These are phyloP conservation scores for Tanacetum coccineum DNA, from an alignment of 129 eudicot genomes.

Conservation along the genomic window DNA sequence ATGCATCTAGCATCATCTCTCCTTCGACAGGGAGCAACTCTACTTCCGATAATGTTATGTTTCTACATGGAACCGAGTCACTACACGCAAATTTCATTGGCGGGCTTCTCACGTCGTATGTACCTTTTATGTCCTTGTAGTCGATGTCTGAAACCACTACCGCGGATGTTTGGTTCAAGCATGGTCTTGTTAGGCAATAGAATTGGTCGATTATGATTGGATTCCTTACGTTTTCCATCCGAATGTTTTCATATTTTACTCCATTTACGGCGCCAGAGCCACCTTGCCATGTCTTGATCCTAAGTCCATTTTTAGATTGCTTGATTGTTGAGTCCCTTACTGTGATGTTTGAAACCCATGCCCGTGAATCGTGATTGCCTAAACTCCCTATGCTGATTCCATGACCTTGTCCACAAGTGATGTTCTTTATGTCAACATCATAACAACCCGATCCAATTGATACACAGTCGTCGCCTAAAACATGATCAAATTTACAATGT, in stretches of 20 bases:
- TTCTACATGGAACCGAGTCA: constrained; percentile 51
- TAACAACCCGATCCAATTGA: constrained; percentile 69
- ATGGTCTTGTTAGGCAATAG: constrained; percentile 37
- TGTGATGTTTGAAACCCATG: constrained; percentile 59
- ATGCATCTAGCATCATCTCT: constrained; percentile 36
- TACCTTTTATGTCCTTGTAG: constrained; percentile 44
- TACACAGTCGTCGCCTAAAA: constrained; percentile 82
- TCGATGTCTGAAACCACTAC: constrained; percentile 31
- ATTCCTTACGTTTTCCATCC: constrained; percentile 54
- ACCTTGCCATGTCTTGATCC: constrained; percentile 76
- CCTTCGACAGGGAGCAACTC: constrained; percentile 52
- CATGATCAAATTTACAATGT: background rate
- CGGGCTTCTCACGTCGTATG: constrained; percentile 43
- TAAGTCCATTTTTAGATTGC: constrained; percentile 51
- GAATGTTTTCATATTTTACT: constrained; percentile 35
- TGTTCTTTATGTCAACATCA: constrained; percentile 63
- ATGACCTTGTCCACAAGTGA: constrained; percentile 77
- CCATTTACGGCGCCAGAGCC: constrained; percentile 51
- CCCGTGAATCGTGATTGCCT: constrained; percentile 49
- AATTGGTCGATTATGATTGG: constrained; percentile 66
- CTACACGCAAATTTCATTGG: constrained; percentile 65
- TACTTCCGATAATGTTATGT: constrained; percentile 41
- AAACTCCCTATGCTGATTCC: constrained; percentile 80
- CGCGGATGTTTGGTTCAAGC: constrained; percentile 48
- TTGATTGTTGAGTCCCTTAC: constrained; percentile 43